Base-by-base conservation (phyloP, 2,329 filamentous ascomycete genomes). In the Colletotrichum lindemuthianum region DNA sequence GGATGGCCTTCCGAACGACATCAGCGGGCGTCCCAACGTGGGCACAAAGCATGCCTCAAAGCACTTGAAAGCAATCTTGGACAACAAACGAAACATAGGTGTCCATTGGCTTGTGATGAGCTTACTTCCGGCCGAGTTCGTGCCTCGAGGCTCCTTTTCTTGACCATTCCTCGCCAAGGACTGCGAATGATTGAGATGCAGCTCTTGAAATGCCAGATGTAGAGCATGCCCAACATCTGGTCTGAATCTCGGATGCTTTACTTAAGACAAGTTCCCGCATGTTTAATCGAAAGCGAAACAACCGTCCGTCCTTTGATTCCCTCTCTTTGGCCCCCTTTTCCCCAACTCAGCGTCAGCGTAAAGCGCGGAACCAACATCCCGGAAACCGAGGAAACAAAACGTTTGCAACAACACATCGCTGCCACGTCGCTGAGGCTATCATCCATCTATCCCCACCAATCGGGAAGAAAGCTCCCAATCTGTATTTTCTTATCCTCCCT, bases 181-280 rank as follows among this genome's bases (percentile, higher is more conserved):
- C 4, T 24, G 24, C 24, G 24, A 24, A 24, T 24, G 24, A 24
- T 24, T 24, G 24, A 24, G 24, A 24, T 24, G 24, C 24, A 24
- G 24, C 24, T 24, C 24, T 24, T 24, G 24, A 24, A 24, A 32
- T 13, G 36, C 24, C 15, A 53, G 37, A 39, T 6, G 41, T 10
- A 39, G 32, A 45, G 33, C 24, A 59, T 39, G 32, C 11, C 24
- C 32, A 13, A 34, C 37, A 6, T 41, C 36, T 41, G 34, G 39
- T 41, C 24, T 43, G 12, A 33, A 32, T 15, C 36, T 45, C 55
- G 48, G 34, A 24, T 51, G 32, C n/a, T 24, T 24, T 24, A 24
- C 24, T 50, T 33, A 45, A 55, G 44, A 44, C 33, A 64, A 37
- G 50, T 36, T 50, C 44, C 60, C 56, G 60, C 56, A 60, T 60